Evolutionary conservation across 352 stramenopile genomes (phyloP), one percentile per base, ranked within the genome.

Genomic region (Phytophthora palmivora): DNA sequence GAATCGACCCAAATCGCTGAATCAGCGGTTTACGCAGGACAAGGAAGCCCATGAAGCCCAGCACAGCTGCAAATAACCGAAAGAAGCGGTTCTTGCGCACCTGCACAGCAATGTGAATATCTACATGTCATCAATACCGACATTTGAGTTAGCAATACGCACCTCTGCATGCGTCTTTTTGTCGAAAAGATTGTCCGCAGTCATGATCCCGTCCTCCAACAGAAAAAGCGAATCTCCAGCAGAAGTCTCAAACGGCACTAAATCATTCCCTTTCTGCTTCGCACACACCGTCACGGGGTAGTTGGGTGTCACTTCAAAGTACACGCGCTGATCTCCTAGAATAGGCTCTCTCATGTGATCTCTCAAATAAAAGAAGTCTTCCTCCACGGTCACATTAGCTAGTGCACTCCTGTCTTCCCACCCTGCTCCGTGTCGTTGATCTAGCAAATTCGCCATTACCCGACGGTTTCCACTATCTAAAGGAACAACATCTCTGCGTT

Each of bases 271-370:
- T 43, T 48, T 55, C 43, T 74, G 61, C 28, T 67, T 56, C 1
- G 75, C 85, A 52, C 80, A 91, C 22, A 94, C 70, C 1, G 82
- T 91, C 24, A 94, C 82, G 1, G 81, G 70, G 28, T 90, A 90
- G 34, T 82, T 76, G 1, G 83, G 85, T 5, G 70, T 76, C 7
- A 91, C 79, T n/a, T 70, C 52, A 60, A 91, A 94, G 10, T 70
- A 83, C 14, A 94, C 63, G 3, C 83, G 81, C 7, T 91, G 67
- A 46, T 92, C 85, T 0, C 83, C 85, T 7, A 91, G 47, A 50
- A 66, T 51, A 4, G 67, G 61, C 26, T 72, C 38, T 22, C 37
- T 39, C 3, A 57, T 38, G 18, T 71, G 42, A 34, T 53, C 55
- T 9, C 64, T 59, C 10, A 77, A 36, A 28, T 89, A 90, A 12